Evolutionary conservation across 352 stramenopile species (phyloP), one percentile per base, ranked within the genome.

Genomic region (Thraustochytrium sp.): DNA sequence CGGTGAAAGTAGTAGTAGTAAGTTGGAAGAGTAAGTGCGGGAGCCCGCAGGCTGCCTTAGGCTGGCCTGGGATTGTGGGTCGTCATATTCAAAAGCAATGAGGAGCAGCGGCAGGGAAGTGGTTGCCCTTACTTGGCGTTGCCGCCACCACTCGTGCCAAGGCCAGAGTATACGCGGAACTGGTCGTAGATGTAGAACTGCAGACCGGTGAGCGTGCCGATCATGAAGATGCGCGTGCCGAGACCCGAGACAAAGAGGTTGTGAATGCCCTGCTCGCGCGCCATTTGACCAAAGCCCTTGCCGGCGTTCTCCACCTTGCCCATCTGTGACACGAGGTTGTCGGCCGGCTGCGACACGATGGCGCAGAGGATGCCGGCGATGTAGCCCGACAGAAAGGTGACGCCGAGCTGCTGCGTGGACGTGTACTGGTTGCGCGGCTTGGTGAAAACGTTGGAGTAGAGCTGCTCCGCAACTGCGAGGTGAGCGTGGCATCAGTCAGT

Each of bases 271-370:
- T 96, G 95, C 82, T 96, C 94, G 82, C 93, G 86, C 23, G 94
- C 85, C 82, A 93, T 93, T 82, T 94, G 90, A 2, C 87, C 90
- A 40, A 89, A 90, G 8, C 87, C 93, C 84, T 94, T 94, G 51
- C 90, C 90, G 13, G 93, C 93, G 90, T 96, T 96, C 90, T 95
- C 62, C 5, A 44, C n/a, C 53, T 82, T 95, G 87, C 92, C 92
- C 91, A 96, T 95, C 89, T 98, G 97, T 63, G 96, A 99, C 85
- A 99, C 93, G 68, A 99, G 92, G 55, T 95, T 98, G 90, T 99
- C 97, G 63, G 96, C 96, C 73, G 97, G 96, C 92, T 99, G 97
- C 86, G 96, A 99, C 85, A 99, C 97, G 85, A 99, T 97, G 82
- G 97, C 97, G 80, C 96, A 97, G 85, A 98, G 97, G 87, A 99